Percentiles rank a stretch among this genome's conserved stretches.
These are phyloP conservation scores for Cymbopogon flexuosus DNA, from an alignment of 202 grass and related monocot species.

Conservation along the genomic window DNA sequence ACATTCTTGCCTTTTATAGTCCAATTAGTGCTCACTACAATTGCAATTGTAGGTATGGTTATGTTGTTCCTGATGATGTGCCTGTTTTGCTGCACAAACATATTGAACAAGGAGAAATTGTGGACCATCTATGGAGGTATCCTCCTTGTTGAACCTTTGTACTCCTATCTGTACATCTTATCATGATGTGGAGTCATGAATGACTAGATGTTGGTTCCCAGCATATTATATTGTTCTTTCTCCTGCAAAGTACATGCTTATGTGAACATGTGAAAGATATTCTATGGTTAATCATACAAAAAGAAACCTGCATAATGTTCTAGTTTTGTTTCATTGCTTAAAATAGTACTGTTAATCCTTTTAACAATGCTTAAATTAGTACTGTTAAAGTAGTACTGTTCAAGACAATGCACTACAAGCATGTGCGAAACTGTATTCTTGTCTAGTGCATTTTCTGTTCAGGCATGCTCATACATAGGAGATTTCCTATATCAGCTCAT, in stretches of 20 bases:
- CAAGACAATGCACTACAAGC: background rate
- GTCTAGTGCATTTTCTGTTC: constrained; percentile 13
- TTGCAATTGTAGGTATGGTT: constrained; percentile 84
- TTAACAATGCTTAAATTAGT: background rate
- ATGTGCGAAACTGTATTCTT: background rate
- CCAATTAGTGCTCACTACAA: constrained; percentile 17
- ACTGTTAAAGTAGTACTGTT: background rate
- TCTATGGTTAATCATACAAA: background rate
- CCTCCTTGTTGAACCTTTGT: constrained; percentile 1
- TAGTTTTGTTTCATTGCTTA: constrained; percentile 15
- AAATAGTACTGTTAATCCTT: background rate
- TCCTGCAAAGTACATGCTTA: background rate
- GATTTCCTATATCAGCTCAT: background rate
- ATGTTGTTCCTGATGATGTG: constrained; percentile 90
- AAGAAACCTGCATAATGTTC: background rate
- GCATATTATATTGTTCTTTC: background rate
- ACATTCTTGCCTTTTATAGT: background rate
- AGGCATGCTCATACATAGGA: background rate
- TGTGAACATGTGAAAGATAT: background rate
- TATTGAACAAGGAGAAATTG: constrained; percentile 68
- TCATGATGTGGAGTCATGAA: constrained; percentile 2
- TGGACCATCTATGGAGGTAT: constrained; percentile 93
- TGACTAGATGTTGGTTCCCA: background rate
- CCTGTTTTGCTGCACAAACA: constrained; percentile 68
- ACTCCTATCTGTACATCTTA: constrained; percentile 9